Conservation (phyloP, 768 basidiomycete species). For the Obba rivulosa region DNA sequence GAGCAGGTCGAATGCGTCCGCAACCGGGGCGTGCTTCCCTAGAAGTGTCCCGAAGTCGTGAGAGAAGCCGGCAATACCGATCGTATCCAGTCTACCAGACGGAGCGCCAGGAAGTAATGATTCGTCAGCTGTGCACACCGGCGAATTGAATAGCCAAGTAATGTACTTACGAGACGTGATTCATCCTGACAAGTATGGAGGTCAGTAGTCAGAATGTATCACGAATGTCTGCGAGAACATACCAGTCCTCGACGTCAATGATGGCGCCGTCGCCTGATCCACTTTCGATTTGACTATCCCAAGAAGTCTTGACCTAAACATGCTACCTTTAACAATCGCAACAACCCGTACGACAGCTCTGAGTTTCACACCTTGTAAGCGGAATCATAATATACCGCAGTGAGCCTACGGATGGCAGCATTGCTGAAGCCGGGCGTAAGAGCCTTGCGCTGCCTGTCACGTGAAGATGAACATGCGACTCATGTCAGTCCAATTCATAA, state of each 20-base stretch:
- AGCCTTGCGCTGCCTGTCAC: constrained; percentile 45
- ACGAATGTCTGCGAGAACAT: neutral
- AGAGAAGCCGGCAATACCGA: constrained; percentile 56
- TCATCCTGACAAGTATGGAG: constrained; percentile 32
- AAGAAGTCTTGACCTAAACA: constrained; percentile 30
- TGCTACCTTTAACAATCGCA: neutral
- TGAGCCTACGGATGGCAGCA: constrained; percentile 41
- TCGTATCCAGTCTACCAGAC: constrained; percentile 42
- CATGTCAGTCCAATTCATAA: constrained; percentile 17
- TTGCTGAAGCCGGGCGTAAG: constrained; percentile 50
- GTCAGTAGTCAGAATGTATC: neutral
- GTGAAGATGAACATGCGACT: neutral
- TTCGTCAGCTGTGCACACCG: neutral
- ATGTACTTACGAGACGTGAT: constrained; percentile 33
- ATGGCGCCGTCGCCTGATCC: constrained; percentile 18
- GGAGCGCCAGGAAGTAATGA: neutral
- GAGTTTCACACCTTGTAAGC: constrained; percentile 37
- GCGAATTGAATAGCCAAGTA: neutral
- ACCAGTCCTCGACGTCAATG: constrained; percentile 45
- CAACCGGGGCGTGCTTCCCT: constrained; percentile 38
- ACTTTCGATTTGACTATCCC: constrained; percentile 25
- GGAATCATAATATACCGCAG: constrained; percentile 44
- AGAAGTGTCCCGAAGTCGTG: constrained; percentile 51
- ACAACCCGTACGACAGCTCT: neutral
- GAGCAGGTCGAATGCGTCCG: constrained; percentile 19